These are phyloP conservation scores for Ochetophila trinervis DNA, from an alignment of 306 rosid genomes.

Conservation along the genomic window DNA sequence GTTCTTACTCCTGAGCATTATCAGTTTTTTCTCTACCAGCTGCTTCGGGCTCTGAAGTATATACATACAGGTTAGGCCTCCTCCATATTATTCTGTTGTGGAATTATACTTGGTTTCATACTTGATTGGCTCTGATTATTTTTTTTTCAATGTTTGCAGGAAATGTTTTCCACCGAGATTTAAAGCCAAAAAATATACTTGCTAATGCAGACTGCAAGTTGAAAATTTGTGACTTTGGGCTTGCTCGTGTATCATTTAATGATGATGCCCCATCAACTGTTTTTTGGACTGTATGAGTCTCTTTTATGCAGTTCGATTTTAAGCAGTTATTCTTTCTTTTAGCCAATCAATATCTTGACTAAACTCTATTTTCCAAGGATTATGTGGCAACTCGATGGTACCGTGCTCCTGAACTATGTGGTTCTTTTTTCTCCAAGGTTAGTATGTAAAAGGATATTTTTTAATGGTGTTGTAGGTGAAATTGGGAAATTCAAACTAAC, in stretches of 20 bases:
- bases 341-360: conserved; percentile 6
- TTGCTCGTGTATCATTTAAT: conserved; percentile 57
- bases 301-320: not conserved
- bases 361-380: conserved; percentile 37
- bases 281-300: conserved; percentile 63
- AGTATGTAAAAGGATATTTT: not conserved
- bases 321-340: not conserved
- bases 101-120: conserved; percentile 4
- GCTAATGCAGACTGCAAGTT: conserved; percentile 75
- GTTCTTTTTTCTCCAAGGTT: conserved; percentile 69
- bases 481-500: too few relatives aligned
- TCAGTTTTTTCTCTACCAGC: conserved; percentile 67
- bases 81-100: not conserved
- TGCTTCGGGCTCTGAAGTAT: conserved; percentile 64
- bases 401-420: conserved; percentile 80
- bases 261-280: conserved; percentile 61
- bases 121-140: conserved; percentile 11
- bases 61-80: conserved; percentile 58
- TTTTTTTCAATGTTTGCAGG: conserved; percentile 27
- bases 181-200: conserved; percentile 74
- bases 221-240: conserved; percentile 69
- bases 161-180: conserved; percentile 59
- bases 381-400: conserved; percentile 79
- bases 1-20: conserved; percentile 60
- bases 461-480: too few relatives aligned